These are phyloP conservation scores for Gomphus bonarii DNA, from an alignment of 1,284 basidiomycete species.

Conservation along the genomic window DNA sequence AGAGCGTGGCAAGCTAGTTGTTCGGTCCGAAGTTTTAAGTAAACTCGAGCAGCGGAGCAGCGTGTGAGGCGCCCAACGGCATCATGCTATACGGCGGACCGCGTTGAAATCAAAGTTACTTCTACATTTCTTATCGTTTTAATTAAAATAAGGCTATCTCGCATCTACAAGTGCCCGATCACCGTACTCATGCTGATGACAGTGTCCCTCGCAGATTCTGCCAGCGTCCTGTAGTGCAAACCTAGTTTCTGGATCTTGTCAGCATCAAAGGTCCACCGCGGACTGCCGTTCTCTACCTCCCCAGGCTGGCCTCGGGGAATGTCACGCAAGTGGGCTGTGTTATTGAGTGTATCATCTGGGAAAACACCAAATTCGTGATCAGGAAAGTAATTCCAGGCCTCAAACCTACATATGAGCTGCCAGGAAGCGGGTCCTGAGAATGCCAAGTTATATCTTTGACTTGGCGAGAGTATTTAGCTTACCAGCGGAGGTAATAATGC, in stretches of 20 bases:
- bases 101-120: too few species aligned
- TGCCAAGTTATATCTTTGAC: background rate
- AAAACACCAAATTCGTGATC: background rate
- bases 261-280: conserved; percentile 24
- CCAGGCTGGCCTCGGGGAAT: conserved; percentile 18
- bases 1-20: background rate
- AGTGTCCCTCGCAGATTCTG: conserved; percentile 31
- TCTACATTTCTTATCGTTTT: too few species aligned
- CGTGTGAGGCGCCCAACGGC: background rate
- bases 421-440: conserved; percentile 9
- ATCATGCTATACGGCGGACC: too few species aligned
- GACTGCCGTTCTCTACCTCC: conserved; percentile 27
- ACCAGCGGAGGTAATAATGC: conserved; percentile 41
- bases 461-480: conserved; percentile 7
- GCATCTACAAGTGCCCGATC: conserved; percentile 11
- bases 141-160: too few species aligned
- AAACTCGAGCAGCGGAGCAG: background rate
- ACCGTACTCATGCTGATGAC: conserved; percentile 32
- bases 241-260: conserved; percentile 33
- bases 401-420: conserved; percentile 12
- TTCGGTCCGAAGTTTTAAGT: background rate
- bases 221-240: conserved; percentile 33
- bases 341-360: background rate
- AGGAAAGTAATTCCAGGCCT: background rate
- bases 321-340: conserved; percentile 4